Evolutionary conservation across 768 basidiomycete species (phyloP).

Genomic region (Scleroderma bovista): DNA sequence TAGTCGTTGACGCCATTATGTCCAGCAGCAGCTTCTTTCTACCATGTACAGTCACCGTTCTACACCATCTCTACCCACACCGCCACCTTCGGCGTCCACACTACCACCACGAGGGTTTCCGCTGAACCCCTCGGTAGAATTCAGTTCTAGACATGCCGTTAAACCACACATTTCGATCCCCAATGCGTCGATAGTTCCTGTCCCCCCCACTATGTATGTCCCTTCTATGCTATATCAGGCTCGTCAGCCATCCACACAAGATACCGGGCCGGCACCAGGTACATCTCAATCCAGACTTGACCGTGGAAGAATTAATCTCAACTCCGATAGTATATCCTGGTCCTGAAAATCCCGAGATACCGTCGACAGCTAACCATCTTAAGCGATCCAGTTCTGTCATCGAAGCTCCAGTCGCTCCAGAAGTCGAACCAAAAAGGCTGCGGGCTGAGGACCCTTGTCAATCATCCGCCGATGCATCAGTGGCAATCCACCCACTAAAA

Average conservation of each 20-base stretch:
- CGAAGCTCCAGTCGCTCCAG: conserved; percentile 4
- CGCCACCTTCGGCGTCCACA: neutral
- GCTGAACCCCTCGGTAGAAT: neutral
- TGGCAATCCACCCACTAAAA: neutral
- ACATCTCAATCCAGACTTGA: neutral
- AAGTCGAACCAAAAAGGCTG: conserved; percentile 14
- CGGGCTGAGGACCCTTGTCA: conserved; percentile 11
- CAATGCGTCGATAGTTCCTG: neutral
- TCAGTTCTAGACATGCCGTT: neutral
- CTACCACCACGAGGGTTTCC: neutral
- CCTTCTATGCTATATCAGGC: conserved; percentile 1
- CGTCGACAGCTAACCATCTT: neutral
- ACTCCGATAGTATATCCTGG: neutral
- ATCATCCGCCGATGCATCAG: neutral
- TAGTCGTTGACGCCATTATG: neutral
- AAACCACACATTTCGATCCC: conserved; percentile 3
- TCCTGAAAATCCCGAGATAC: neutral
- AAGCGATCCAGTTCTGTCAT: conserved; percentile 16
- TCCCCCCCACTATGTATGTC: conserved; percentile 5
- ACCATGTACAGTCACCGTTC: neutral
- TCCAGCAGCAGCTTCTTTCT: neutral
- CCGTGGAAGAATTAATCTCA: neutral
- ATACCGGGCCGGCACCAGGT: neutral
- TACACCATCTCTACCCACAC: neutral
- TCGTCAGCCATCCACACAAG: conserved; percentile 1